Evolutionary conservation across 192 early-diverging fungal species (phyloP).

Genomic region (Podila horticola): DNA sequence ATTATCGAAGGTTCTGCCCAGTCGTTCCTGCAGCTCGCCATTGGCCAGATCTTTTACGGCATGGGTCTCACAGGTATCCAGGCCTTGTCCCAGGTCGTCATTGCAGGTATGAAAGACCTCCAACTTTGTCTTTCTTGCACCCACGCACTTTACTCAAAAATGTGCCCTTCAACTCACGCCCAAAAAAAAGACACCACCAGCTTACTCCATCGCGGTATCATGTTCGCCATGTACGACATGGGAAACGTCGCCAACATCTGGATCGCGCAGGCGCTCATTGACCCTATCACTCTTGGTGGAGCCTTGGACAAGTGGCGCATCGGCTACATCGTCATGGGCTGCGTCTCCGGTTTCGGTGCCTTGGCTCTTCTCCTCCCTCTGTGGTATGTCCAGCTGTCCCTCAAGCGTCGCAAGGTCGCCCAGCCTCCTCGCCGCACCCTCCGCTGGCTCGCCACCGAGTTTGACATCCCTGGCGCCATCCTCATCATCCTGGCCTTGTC

Average conservation of each 20-base stretch:
- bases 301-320: conserved; percentile 2
- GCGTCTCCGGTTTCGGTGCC: neutral
- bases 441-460: neutral
- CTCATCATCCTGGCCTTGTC: neutral
- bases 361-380: neutral
- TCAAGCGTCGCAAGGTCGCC: neutral
- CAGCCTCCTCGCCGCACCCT: neutral
- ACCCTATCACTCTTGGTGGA: neutral
- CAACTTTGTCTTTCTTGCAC: neutral
- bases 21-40: neutral
- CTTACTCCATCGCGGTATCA: neutral
- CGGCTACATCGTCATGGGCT: neutral
- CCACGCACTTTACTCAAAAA: neutral
- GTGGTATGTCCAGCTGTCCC: neutral
- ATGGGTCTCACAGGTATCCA: conserved; percentile 3
- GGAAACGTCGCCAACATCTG: conserved; percentile 2
- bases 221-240: neutral
- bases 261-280: conserved; percentile 3
- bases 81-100: conserved; percentile 5
- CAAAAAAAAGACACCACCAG: conserved; percentile 1
- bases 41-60: conserved; percentile 6
- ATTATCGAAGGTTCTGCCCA: neutral
- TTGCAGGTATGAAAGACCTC: neutral
- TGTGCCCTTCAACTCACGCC: neutral
- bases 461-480: neutral